Conservation (phyloP, 2,329 filamentous ascomycete species). For the Fusarium floridanum region DNA sequence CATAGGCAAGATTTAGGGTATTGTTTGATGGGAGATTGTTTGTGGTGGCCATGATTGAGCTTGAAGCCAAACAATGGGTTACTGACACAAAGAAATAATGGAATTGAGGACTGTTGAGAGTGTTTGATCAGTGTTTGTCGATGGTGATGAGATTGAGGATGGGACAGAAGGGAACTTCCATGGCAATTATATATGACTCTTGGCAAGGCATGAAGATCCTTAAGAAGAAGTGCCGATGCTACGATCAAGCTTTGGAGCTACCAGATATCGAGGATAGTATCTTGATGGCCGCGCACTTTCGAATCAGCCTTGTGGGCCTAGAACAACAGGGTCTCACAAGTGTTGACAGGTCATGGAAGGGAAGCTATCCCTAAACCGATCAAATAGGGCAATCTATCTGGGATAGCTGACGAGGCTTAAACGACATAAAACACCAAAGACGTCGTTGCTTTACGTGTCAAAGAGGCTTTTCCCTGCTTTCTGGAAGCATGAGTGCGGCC, state of each 20-base stretch:
- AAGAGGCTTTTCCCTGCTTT: not conserved
- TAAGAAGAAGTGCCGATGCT: not conserved
- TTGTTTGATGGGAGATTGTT: not conserved
- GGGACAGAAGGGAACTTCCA: not conserved
- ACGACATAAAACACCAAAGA: not conserved
- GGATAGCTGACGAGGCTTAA: not conserved
- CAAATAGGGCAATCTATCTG: not conserved
- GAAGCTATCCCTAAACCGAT: not conserved
- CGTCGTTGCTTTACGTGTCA: not conserved
- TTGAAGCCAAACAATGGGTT: not conserved
- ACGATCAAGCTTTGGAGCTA: not conserved
- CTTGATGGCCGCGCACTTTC: not conserved
- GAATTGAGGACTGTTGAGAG: not conserved
- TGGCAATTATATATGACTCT: not conserved
- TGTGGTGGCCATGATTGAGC: not conserved
- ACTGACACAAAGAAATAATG: not conserved
- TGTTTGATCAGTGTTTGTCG: not conserved
- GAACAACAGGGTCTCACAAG: not conserved
- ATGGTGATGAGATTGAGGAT: not conserved
- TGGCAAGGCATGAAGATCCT: not conserved
- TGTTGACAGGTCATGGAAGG: not conserved
- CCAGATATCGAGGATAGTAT: not conserved
- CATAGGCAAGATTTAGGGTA: not conserved
- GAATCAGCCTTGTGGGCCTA: constrained; percentile 1
- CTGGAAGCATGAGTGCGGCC: not conserved